A percentile compares a stretch with the other conserved stretches of the same genome.
Evolutionary conservation across 345 rosid genomes (phyloP).

Genomic region (Lumnitzera littorea): DNA sequence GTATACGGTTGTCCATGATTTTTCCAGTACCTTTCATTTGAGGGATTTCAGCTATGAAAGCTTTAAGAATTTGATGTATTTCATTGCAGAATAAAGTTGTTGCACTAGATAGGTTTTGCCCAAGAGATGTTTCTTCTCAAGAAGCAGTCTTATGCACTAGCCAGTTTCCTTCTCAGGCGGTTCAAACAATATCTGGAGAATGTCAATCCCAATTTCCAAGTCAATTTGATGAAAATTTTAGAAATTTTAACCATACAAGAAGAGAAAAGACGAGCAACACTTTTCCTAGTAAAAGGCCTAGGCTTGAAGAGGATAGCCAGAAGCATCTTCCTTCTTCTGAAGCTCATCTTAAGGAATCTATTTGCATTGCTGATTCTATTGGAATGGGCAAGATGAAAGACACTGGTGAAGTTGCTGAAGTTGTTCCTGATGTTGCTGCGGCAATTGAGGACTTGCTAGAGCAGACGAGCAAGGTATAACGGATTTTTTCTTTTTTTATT

Average conservation of each 20-base stretch:
- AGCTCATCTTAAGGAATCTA: conserved; percentile 25
- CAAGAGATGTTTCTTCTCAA: conserved; percentile 65
- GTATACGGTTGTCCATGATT: too few relatives aligned
- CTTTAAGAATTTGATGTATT: not conserved
- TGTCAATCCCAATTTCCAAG: conserved; percentile 39
- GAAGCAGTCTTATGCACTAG: conserved; percentile 56
- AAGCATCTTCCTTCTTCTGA: conserved; percentile 24
- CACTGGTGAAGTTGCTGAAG: conserved; percentile 36
- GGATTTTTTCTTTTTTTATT: not conserved
- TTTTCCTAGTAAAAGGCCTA: conserved; percentile 43
- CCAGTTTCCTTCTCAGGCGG: conserved; percentile 63
- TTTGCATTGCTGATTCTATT: conserved; percentile 20
- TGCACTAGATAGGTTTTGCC: conserved; percentile 48
- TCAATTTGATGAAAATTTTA: conserved; percentile 33
- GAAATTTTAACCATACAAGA: conserved; percentile 14
- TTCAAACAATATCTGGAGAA: conserved; percentile 36
- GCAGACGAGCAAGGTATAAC: conserved; percentile 79
- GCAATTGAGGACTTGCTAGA: conserved; percentile 85
- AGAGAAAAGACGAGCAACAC: conserved; percentile 30
- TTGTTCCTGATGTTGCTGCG: conserved; percentile 84
- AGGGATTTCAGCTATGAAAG: not conserved
- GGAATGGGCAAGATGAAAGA: conserved; percentile 24
- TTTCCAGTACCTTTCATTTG: not conserved
- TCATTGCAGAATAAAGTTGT: conserved; percentile 62
- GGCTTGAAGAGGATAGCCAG: conserved; percentile 34